These are phyloP conservation scores for Fusarium clavum DNA, from an alignment of 2,329 filamentous ascomycete genomes.

Conservation along the genomic window DNA sequence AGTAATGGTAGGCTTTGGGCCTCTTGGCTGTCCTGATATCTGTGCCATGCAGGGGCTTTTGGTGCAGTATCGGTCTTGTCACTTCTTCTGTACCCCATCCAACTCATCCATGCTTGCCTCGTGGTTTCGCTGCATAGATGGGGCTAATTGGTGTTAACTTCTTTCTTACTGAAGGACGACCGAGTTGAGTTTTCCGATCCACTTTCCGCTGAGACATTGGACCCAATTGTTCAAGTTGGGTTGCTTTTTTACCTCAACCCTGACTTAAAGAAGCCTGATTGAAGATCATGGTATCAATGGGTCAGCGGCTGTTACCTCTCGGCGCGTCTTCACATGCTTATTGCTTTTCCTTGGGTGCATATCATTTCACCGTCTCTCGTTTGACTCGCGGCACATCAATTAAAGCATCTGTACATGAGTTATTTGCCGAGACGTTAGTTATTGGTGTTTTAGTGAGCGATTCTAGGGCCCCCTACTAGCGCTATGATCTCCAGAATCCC, in stretches of 20 bases:
- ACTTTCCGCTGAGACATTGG: not conserved
- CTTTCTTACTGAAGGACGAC: conserved; percentile 1
- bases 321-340: conserved; percentile 4
- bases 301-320: not conserved
- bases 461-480: conserved; percentile 34
- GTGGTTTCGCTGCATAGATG: conserved; percentile 28
- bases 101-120: conserved; percentile 33
- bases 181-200: not conserved
- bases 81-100: conserved; percentile 10
- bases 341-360: not conserved
- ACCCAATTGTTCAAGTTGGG: not conserved
- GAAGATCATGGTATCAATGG: conserved; percentile 14
- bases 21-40: conserved; percentile 1
- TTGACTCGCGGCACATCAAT: conserved; percentile 7
- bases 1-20: conserved; percentile 1
- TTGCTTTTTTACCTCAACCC: not conserved
- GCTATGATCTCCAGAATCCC: conserved; percentile 41
- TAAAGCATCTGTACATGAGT: conserved; percentile 10
- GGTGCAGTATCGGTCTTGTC: conserved; percentile 7
- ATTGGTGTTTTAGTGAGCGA: conserved; percentile 1
- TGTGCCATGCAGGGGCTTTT: conserved; percentile 26
- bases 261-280: conserved; percentile 3
- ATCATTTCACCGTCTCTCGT: not conserved
- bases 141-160: not conserved
- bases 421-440: conserved; percentile 24